phyloP scores from a whole-genome alignment of 2,329 filamentous ascomycete genomes.

The Trichoderma endophyticum region DNA sequence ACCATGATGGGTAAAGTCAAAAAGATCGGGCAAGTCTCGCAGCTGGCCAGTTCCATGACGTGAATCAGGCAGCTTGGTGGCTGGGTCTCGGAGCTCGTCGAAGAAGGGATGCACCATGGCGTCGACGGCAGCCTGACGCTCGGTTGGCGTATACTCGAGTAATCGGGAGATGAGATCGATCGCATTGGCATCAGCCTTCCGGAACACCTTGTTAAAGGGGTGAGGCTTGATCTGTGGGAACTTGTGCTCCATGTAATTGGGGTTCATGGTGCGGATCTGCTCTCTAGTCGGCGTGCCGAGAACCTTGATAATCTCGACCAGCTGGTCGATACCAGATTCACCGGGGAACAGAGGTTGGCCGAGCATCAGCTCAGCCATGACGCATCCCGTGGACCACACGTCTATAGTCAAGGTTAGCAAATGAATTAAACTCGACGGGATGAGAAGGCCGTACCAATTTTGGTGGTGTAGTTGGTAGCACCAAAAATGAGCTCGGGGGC shows the following conservation, averaged over 20 bases:
- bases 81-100: constrained; percentile 90
- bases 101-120: constrained; percentile 99
- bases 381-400: constrained; percentile 98
- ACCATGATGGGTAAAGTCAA: constrained; percentile 95
- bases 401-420: constrained; percentile 65
- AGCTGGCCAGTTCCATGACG: constrained; percentile 78
- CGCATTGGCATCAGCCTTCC: constrained; percentile 87
- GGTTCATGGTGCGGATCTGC: constrained; percentile 99
- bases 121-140: constrained; percentile 87
- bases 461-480: constrained; percentile 98
- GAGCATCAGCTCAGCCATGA: constrained; percentile 99
- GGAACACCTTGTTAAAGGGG: constrained; percentile 98
- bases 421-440: background rate
- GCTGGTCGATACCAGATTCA: constrained; percentile 96
- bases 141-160: constrained; percentile 95
- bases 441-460: constrained; percentile 75
- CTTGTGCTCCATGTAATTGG: constrained; percentile 99
- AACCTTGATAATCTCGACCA: constrained; percentile 99
- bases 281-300: constrained; percentile 93
- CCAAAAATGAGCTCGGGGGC: constrained; percentile 98
- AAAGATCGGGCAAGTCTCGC: constrained; percentile 81
- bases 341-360: constrained; percentile 96
- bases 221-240: constrained; percentile 99
- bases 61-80: constrained; percentile 87
- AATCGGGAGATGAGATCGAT: constrained; percentile 93